Evolutionary conservation across 805 yeast species (phyloP).

Genomic region (Ogataea salicorniae): DNA sequence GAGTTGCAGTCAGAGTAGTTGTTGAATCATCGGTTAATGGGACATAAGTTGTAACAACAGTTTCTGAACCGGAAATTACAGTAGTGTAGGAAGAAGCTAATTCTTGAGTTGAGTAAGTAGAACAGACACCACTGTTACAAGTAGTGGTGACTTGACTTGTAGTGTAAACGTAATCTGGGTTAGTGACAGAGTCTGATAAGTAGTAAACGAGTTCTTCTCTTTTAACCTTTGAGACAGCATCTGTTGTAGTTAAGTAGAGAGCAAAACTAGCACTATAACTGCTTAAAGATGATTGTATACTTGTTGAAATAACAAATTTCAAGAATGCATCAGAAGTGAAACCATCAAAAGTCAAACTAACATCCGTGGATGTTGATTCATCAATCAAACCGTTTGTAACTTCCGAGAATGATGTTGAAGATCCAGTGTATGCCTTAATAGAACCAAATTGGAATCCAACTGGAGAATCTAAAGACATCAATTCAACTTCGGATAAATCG

Average conservation of each 20-base stretch:
- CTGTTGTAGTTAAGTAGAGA: constrained; percentile 7
- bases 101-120: constrained; percentile 14
- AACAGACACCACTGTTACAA: constrained; percentile 6
- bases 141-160: not conserved
- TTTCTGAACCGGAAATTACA: constrained; percentile 12
- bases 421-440: not conserved
- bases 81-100: constrained; percentile 21
- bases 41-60: constrained; percentile 18
- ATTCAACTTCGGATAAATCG: not conserved
- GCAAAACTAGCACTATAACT: constrained; percentile 1
- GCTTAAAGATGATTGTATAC: constrained; percentile 14
- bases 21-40: constrained; percentile 9
- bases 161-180: constrained; percentile 3
- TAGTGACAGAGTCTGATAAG: constrained; percentile 5
- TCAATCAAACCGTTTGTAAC: constrained; percentile 7
- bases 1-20: constrained; percentile 4
- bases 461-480: constrained; percentile 3
- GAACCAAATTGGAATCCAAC: constrained; percentile 2
- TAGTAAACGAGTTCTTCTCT: constrained; percentile 13
- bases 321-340: constrained; percentile 12
- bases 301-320: constrained; percentile 5
- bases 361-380: not conserved
- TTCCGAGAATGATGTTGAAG: not conserved
- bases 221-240: constrained; percentile 4
- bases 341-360: constrained; percentile 7